Evolutionary conservation across 192 early-diverging fungal species (phyloP).

Genomic region (Chytriomyces sp.): DNA sequence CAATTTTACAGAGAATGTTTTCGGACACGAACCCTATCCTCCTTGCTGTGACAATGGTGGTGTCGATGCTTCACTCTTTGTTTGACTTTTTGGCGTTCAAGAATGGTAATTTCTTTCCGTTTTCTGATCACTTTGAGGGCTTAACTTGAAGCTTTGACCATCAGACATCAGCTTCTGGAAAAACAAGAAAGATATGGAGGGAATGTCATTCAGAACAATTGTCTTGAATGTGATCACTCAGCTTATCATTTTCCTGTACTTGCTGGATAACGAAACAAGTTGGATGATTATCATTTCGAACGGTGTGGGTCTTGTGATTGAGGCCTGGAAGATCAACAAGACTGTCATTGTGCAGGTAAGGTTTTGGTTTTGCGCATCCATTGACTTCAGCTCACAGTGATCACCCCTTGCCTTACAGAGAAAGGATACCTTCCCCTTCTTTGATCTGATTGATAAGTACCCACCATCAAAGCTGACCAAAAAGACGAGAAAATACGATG

Average conservation of each 20-base stretch:
- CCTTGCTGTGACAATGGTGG: constrained; percentile 73
- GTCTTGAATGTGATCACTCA: constrained; percentile 82
- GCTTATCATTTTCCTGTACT: constrained; percentile 84
- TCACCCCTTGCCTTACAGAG: constrained; percentile 8
- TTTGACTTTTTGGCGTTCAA: constrained; percentile 96
- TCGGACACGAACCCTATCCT: constrained; percentile 87
- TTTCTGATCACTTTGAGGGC: constrained; percentile 9
- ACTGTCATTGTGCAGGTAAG: constrained; percentile 74
- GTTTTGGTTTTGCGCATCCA: constrained; percentile 8
- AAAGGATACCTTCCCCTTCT: constrained; percentile 52
- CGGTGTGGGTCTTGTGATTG: constrained; percentile 81
- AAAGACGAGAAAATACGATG: constrained; percentile 61
- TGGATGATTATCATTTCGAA: constrained; percentile 86
- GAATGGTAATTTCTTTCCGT: constrained; percentile 66
- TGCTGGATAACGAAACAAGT: constrained; percentile 86
- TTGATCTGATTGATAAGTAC: constrained; percentile 56
- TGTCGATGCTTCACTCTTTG: constrained; percentile 78
- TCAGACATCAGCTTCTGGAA: constrained; percentile 90
- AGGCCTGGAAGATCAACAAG: constrained; percentile 90
- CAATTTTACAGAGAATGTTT: constrained; percentile 73
- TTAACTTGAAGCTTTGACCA: constrained; percentile 16
- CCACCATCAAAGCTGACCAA: constrained; percentile 52
- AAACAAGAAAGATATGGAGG: constrained; percentile 77
- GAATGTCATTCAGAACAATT: constrained; percentile 82
- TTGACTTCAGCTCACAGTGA: not conserved